phyloP scores from a whole-genome alignment of 1,284 basidiomycete genomes.

The Veloporphyrellus conicus region DNA sequence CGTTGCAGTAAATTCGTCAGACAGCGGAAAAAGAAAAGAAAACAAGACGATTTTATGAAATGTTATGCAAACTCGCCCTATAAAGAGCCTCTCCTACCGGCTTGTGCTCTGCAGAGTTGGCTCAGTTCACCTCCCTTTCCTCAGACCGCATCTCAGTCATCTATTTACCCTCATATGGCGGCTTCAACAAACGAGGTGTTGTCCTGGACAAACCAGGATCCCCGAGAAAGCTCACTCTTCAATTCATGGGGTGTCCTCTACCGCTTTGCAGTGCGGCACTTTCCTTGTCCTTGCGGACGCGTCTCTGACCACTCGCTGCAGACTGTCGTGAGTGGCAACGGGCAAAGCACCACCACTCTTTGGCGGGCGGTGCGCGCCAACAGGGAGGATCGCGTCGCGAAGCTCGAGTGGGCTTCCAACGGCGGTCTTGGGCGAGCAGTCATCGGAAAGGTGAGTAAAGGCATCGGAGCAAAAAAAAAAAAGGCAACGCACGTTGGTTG shows the following conservation, averaged over 20 bases:
- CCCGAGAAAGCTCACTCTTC: slow-evolving; percentile 75
- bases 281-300: slow-evolving; percentile 14
- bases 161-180: slow-evolving; percentile 40
- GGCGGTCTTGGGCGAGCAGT: slow-evolving; percentile 76
- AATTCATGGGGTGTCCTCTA: slow-evolving; percentile 75
- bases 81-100: slow-evolving; percentile 38
- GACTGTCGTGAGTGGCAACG: slow-evolving; percentile 60
- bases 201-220: slow-evolving; percentile 81
- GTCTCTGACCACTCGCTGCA: slow-evolving; percentile 33
- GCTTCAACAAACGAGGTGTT: slow-evolving; percentile 62
- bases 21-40: slow-evolving; percentile 42
- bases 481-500: slow-evolving; percentile 12
- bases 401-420: slow-evolving; percentile 75
- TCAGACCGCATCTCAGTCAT: slow-evolving; percentile 22
- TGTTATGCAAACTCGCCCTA: slow-evolving; percentile 38
- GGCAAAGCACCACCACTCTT: slow-evolving; percentile 68
- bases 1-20: slow-evolving; percentile 69
- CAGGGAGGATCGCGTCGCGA: slow-evolving; percentile 79
- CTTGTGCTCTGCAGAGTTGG: slow-evolving; percentile 24
- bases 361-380: slow-evolving; percentile 72
- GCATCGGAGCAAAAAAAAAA: slow-evolving; percentile 1
- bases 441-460: slow-evolving; percentile 65
- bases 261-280: slow-evolving; percentile 62
- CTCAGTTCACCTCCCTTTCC: slow-evolving; percentile 26
- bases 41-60: slow-evolving; percentile 38